Percentiles rank a stretch among this genome's conserved stretches.
These are phyloP conservation scores for Sphagnum fallax DNA, from an alignment of 228 moss, liverwort and hornwort genomes.

Conservation along the genomic window DNA sequence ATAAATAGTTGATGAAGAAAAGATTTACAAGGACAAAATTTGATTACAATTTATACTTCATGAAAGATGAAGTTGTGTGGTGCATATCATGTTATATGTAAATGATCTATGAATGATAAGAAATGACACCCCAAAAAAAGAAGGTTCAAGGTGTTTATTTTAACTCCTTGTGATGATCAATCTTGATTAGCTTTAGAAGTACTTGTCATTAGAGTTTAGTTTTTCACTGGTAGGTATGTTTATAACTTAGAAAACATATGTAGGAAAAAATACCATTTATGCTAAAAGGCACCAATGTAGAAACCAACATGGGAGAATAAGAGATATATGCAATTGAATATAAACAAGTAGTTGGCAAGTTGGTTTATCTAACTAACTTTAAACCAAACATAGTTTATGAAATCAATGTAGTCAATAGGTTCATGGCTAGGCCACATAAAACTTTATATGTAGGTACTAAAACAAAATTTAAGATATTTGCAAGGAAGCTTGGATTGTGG, in stretches of 20 bases:
- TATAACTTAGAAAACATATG: not conserved
- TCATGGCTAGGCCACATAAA: not conserved
- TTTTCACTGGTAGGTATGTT: not conserved
- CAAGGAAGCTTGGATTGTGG: conserved; percentile 4
- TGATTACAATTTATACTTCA: not conserved
- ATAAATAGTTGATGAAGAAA: not conserved
- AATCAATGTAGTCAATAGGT: not conserved
- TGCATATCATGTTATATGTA: not conserved
- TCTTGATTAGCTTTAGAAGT: not conserved
- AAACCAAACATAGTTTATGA: conserved; percentile 2
- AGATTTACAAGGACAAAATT: not conserved
- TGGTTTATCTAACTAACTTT: conserved; percentile 1
- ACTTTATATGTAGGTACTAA: not conserved
- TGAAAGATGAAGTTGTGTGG: not conserved
- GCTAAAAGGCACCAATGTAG: not conserved
- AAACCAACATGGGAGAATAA: not conserved
- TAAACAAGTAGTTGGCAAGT: not conserved
- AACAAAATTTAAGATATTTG: not conserved
- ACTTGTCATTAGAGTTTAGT: not conserved
- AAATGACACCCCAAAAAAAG: not conserved
- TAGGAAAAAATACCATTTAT: not conserved
- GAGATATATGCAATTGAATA: not conserved
- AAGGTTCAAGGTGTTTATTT: not conserved
- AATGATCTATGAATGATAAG: not conserved
- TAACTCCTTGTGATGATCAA: not conserved